phyloP scores from a whole-genome alignment of 2,329 filamentous ascomycete species.

The Fusarium nelsonii region DNA sequence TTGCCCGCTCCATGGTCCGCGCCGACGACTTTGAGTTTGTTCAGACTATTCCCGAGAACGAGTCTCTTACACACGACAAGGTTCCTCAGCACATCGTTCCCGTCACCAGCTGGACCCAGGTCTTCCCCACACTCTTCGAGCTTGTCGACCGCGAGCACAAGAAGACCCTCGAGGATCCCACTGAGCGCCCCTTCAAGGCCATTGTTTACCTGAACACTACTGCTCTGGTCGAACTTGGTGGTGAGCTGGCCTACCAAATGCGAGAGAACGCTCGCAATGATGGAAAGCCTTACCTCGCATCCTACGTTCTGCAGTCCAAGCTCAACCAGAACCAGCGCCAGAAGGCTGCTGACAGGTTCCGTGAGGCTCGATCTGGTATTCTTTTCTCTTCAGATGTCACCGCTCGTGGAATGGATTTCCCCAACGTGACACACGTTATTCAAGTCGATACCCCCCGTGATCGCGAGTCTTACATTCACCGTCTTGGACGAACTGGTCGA shows the following conservation, averaged over 20 bases:
- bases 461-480: slow-evolving; percentile 80
- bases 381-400: slow-evolving; percentile 85
- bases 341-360: slow-evolving; percentile 77
- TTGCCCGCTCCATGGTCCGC: slow-evolving; percentile 84
- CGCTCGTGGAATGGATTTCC: slow-evolving; percentile 86
- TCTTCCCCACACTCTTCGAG: slow-evolving; percentile 82
- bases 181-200: slow-evolving; percentile 83
- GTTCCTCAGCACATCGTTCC: slow-evolving; percentile 84
- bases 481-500: slow-evolving; percentile 80
- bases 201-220: slow-evolving; percentile 92
- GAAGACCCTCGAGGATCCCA: slow-evolving; percentile 55
- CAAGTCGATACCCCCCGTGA: slow-evolving; percentile 75
- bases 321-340: slow-evolving; percentile 79
- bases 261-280: slow-evolving; percentile 56
- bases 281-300: slow-evolving; percentile 56
- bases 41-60: slow-evolving; percentile 85
- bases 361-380: slow-evolving; percentile 69
- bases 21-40: slow-evolving; percentile 86
- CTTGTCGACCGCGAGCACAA: slow-evolving; percentile 73
- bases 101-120: slow-evolving; percentile 78
- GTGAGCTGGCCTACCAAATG: slow-evolving; percentile 62
- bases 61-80: slow-evolving; percentile 84
- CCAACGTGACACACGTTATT: slow-evolving; percentile 82
- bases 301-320: slow-evolving; percentile 77
- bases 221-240: slow-evolving; percentile 74